Base-by-base conservation (phyloP, 352 stramenopile species). In the Thraustotheca clavata region DNA sequence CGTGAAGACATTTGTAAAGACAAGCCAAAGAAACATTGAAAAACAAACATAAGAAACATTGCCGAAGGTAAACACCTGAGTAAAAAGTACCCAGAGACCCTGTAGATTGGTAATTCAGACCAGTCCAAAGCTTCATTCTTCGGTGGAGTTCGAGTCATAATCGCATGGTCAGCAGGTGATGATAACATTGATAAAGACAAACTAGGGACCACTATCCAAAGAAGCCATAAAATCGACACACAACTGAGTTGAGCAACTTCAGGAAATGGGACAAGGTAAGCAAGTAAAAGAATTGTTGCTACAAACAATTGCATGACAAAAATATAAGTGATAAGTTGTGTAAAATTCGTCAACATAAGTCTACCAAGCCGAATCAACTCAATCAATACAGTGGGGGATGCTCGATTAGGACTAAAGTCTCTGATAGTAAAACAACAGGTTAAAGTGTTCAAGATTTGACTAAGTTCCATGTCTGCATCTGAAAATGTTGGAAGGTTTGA, bases 261-360 rank as follows among this genome's bases (percentile, higher is more conserved):
- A 16, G 85, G 85, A 62, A 94, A 90, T 35, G 85, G 85, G 32
- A 89, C 65, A 8, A 83, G 48, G 54, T 92, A 90, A 0, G 81
- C 80, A 0, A 69, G 63, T 22, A 87, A 63, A 32, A 94, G 85
- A 36, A 92, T 39, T 36, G 81, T 90, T 27, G 81, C 83, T 29
- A 94, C 73, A 52, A 85, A 88, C 16, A 92, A 68, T 69, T 91
- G 82, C 40, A 83, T 91, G 7, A 94, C 79, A 52, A 91, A 94
- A 50, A 91, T 91, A 59, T 89, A 94, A 14, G 79, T 71, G 57
- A 88, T 76, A 72, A 91, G 80, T 69, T 91, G 82, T 50, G 87
- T 74, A 24, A 88, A 90, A 59, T 94, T 94, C 16, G 80, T 89
- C n/a, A 94, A 74, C 73, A 91, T 76, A 16, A 76, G 78, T 5